Conservation (phyloP, 2,329 filamentous ascomycete genomes). For the Lachnellula occidentalis region DNA sequence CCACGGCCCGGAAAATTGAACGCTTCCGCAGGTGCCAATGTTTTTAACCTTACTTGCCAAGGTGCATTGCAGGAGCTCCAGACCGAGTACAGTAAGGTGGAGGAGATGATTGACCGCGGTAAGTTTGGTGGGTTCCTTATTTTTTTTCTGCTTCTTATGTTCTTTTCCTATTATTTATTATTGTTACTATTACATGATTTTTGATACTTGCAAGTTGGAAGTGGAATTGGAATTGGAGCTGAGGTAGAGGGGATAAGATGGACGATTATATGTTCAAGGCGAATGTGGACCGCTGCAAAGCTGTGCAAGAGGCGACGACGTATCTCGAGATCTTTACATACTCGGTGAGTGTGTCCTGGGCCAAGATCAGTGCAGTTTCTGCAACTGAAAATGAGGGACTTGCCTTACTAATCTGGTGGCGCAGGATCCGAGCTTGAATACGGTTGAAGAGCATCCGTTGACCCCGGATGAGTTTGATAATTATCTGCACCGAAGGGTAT, state of each 20-base stretch:
- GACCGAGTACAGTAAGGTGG: background rate
- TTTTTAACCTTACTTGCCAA: background rate
- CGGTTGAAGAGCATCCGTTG: slow-evolving; percentile 28
- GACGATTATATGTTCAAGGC: slow-evolving; percentile 32
- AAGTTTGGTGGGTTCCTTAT: background rate
- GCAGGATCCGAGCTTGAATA: slow-evolving; percentile 27
- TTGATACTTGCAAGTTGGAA: background rate
- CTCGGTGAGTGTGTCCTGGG: slow-evolving; percentile 9
- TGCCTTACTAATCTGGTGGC: background rate
- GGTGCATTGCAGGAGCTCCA: background rate
- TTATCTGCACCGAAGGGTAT: slow-evolving; percentile 27
- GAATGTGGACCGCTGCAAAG: slow-evolving; percentile 25
- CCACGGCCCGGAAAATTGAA: too few relatives aligned
- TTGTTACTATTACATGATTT: background rate
- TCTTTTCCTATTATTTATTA: background rate
- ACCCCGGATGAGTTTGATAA: slow-evolving; percentile 31
- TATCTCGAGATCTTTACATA: slow-evolving; percentile 30
- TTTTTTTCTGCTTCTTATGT: background rate
- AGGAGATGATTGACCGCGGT: background rate
- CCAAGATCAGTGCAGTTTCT: background rate
- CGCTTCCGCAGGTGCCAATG: too few relatives aligned
- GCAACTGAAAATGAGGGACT: background rate
- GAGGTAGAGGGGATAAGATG: slow-evolving; percentile 19
- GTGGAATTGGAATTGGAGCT: background rate
- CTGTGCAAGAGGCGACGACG: slow-evolving; percentile 24